Percentiles rank a stretch among this genome's conserved stretches.
Conservation (phyloP, 257 asterid genomes). For the Coffea canephora region DNA sequence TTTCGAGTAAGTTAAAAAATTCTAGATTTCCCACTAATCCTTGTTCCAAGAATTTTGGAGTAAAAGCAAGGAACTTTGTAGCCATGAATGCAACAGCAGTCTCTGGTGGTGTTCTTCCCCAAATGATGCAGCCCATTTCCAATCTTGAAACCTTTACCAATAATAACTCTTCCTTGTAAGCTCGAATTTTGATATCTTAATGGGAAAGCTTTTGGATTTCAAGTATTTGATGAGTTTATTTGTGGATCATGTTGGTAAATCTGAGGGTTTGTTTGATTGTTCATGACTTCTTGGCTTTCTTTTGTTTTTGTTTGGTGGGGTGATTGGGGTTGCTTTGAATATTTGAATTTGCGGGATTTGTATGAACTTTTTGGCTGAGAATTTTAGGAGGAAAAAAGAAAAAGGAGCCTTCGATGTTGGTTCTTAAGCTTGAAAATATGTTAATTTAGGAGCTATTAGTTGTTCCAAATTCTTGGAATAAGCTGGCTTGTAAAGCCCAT, state of each 20-base stretch:
- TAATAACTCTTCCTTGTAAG: slow-evolving; percentile 44
- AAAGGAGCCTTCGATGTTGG: too few relatives aligned
- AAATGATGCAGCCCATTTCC: slow-evolving; percentile 19
- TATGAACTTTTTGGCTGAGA: not conserved
- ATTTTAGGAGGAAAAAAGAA: not conserved
- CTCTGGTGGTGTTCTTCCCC: slow-evolving; percentile 36
- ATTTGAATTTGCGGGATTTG: not conserved
- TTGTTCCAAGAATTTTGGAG: not conserved
- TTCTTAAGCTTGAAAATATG: not conserved
- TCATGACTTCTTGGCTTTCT: not conserved
- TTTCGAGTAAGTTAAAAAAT: not conserved
- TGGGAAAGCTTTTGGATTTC: not conserved
- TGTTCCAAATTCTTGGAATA: not conserved
- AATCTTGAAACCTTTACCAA: slow-evolving; percentile 21
- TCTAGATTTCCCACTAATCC: not conserved
- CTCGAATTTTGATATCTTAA: not conserved
- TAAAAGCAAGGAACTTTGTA: not conserved
- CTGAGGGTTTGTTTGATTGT: not conserved
- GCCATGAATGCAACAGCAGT: slow-evolving; percentile 59
- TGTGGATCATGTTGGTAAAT: not conserved
- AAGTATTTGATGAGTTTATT: not conserved
- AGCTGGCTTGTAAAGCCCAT: not conserved
- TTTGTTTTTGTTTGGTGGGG: not conserved
- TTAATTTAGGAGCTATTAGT: not conserved
- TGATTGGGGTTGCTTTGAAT: not conserved